Conservation (phyloP, 1,284 basidiomycete genomes). For the Cerrena zonata region DNA sequence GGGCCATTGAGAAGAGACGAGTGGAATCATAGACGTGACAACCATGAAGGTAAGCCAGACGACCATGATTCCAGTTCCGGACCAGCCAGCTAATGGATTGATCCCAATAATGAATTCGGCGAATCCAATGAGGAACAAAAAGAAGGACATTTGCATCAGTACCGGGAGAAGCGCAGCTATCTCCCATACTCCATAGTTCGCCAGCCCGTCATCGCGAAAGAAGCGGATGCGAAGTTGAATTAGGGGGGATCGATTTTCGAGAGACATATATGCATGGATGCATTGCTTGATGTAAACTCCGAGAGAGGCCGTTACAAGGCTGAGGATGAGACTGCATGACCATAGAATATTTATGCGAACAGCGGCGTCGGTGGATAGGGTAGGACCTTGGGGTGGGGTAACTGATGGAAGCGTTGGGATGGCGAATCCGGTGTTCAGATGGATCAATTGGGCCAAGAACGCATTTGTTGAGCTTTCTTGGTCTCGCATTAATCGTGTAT, state of each 20-base stretch:
- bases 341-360: conserved; percentile 1
- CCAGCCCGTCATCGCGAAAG: conserved; percentile 18
- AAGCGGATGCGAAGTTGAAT: conserved; percentile 14
- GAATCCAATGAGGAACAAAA: conserved; percentile 16
- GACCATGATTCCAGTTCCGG: conserved; percentile 5
- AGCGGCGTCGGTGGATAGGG: no score
- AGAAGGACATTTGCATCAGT: conserved; percentile 18
- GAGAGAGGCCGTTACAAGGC: conserved; percentile 5
- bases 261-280: conserved; percentile 1
- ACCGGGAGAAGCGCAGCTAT: conserved; percentile 20
- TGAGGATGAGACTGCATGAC: background rate
- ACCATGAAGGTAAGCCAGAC: conserved; percentile 6
- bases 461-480: background rate
- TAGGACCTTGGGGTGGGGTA: background rate
- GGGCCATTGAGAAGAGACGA: conserved; percentile 11
- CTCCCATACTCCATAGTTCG: conserved; percentile 16
- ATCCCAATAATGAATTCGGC: conserved; percentile 17
- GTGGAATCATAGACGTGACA: conserved; percentile 2
- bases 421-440: conserved; percentile 9
- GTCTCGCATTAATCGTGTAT: conserved; percentile 3
- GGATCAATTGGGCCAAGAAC: conserved; percentile 13
- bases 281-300: conserved; percentile 5
- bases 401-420: background rate
- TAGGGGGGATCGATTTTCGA: background rate
- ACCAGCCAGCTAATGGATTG: conserved; percentile 5